phyloP scores from a whole-genome alignment of 176 grass and related monocot genomes.

The Avena atlantica region DNA sequence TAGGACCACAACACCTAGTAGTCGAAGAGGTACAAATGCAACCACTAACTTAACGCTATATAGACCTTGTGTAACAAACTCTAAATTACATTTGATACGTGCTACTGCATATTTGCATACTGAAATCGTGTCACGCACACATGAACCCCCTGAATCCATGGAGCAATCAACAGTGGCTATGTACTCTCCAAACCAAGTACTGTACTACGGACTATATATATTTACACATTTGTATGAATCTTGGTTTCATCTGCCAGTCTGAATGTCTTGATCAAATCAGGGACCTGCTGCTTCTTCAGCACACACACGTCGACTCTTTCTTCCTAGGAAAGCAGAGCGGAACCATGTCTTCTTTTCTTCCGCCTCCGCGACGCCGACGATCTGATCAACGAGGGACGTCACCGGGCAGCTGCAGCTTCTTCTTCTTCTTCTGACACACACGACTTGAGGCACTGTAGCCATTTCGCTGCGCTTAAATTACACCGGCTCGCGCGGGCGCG shows the following conservation, averaged over 20 bases:
- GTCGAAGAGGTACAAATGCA: neutral
- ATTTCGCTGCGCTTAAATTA: neutral
- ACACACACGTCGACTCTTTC: neutral
- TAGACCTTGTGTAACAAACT: neutral
- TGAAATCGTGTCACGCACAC: neutral
- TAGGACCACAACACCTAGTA: neutral
- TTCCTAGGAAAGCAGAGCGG: neutral
- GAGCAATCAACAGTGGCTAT: conserved; percentile 1
- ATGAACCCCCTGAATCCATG: neutral
- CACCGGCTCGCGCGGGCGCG: conserved; percentile 59
- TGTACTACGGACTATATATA: neutral
- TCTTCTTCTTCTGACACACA: neutral
- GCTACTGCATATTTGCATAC: neutral
- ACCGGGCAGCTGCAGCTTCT: neutral
- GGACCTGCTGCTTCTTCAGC: neutral
- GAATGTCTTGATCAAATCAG: neutral
- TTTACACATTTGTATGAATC: neutral
- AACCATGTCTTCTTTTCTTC: neutral
- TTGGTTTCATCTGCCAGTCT: neutral
- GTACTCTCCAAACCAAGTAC: neutral
- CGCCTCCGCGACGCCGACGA: neutral
- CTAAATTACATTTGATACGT: neutral
- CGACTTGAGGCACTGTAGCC: neutral
- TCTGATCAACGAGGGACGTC: neutral
- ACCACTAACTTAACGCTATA: neutral